Conservation (phyloP, 164 flowering plant genomes). For the Dillenia suffruticosa region DNA sequence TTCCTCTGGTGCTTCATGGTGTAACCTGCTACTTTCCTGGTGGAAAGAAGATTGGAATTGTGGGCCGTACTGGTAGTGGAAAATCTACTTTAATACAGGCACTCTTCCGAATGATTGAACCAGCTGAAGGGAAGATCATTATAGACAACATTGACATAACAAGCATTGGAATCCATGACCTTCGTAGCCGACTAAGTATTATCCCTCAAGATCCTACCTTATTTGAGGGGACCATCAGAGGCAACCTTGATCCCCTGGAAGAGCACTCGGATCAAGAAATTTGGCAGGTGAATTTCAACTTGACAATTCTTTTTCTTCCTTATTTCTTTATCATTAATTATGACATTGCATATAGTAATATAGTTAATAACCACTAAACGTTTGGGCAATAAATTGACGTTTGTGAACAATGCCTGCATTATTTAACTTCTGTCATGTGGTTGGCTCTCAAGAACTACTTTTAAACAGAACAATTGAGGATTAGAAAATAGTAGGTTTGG, state of each 20-base stretch:
- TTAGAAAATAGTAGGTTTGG: too few species aligned
- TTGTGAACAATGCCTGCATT: too few species aligned
- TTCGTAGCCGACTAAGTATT: slow-evolving; percentile 83
- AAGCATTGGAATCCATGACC: slow-evolving; percentile 87
- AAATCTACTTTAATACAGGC: slow-evolving; percentile 96
- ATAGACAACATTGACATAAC: slow-evolving; percentile 86
- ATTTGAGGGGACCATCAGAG: slow-evolving; percentile 90
- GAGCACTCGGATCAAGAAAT: slow-evolving; percentile 81
- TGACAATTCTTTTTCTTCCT: background rate
- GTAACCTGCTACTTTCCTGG: slow-evolving; percentile 82
- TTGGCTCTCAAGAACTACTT: too few species aligned
- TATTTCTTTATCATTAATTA: too few species aligned
- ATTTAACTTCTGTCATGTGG: too few species aligned
- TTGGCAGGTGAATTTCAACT: slow-evolving; percentile 63
- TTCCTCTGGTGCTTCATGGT: slow-evolving; percentile 91
- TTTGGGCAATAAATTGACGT: too few species aligned
- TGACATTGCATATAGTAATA: too few species aligned
- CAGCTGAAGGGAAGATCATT: slow-evolving; percentile 68
- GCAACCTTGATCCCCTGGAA: slow-evolving; percentile 90
- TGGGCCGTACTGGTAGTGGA: slow-evolving; percentile 98
- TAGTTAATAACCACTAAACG: too few species aligned
- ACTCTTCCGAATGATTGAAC: slow-evolving; percentile 84
- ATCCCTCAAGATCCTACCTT: slow-evolving; percentile 95
- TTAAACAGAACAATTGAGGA: too few species aligned
- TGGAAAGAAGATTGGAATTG: slow-evolving; percentile 89